Conservation (phyloP, 2,329 filamentous ascomycete genomes). For the Pseudogymnoascus sp. region DNA sequence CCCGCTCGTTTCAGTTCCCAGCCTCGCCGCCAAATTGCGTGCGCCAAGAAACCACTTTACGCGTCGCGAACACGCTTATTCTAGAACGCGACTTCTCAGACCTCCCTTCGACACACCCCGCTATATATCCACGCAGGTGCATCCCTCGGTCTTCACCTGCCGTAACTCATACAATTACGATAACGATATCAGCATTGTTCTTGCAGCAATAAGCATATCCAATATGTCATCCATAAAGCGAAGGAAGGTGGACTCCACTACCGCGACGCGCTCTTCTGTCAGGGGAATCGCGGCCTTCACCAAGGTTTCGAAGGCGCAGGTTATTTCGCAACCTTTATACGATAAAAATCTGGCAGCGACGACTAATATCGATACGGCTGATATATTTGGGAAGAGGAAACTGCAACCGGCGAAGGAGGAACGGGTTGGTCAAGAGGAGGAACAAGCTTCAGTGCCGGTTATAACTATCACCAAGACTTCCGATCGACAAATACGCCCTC, state of each 20-base stretch:
- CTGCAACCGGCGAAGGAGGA: slow-evolving; percentile 16
- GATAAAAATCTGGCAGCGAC: slow-evolving; percentile 26
- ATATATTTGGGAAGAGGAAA: slow-evolving; percentile 29
- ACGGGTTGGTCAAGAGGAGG: slow-evolving; percentile 13
- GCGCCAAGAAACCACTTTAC: slow-evolving; percentile 8
- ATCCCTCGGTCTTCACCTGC: not conserved
- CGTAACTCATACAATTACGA: slow-evolving; percentile 16
- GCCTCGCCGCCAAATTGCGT: not conserved
- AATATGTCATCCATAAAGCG: slow-evolving; percentile 26
- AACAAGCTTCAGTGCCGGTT: slow-evolving; percentile 11
- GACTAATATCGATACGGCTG: slow-evolving; percentile 22
- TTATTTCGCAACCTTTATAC: slow-evolving; percentile 24
- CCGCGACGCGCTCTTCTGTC: slow-evolving; percentile 24
- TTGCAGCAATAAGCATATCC: slow-evolving; percentile 11
- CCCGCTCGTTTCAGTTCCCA: not conserved
- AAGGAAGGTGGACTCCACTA: slow-evolving; percentile 21
- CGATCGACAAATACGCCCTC: slow-evolving; percentile 15
- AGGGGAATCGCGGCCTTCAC: slow-evolving; percentile 35
- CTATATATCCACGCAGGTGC: not conserved
- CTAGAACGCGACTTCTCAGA: slow-evolving; percentile 4
- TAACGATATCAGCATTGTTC: slow-evolving; percentile 16
- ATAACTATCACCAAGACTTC: not conserved
- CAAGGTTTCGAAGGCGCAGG: slow-evolving; percentile 35
- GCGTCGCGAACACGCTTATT: not conserved
- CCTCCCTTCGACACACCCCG: not conserved